These are phyloP conservation scores for Hortiboletus rubellus DNA, from an alignment of 1,284 basidiomycete species.

Conservation along the genomic window DNA sequence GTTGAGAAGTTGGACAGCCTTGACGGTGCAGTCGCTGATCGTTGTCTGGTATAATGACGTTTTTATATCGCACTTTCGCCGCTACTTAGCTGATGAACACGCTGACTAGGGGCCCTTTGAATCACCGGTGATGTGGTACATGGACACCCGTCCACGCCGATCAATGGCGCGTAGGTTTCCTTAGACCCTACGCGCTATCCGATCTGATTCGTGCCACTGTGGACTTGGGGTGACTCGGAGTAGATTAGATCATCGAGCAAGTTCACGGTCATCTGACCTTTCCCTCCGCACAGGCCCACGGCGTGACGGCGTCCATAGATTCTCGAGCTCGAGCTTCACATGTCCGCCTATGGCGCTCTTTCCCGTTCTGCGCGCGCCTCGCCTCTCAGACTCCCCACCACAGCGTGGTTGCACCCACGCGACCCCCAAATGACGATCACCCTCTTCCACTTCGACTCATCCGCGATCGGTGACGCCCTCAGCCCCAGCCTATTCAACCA, in stretches of 20 bases:
- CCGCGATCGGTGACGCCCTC: constrained; percentile 39
- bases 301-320: too few species aligned
- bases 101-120: too few species aligned
- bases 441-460: constrained; percentile 64
- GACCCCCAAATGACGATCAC: constrained; percentile 35
- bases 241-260: too few species aligned
- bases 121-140: too few species aligned
- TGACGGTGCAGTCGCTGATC: background rate
- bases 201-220: too few species aligned
- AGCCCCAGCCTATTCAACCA: constrained; percentile 54
- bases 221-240: too few species aligned
- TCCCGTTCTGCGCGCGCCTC: constrained; percentile 25
- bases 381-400: constrained; percentile 39
- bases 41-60: too few species aligned
- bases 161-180: too few species aligned
- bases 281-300: too few species aligned
- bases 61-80: background rate
- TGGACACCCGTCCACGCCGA: too few species aligned
- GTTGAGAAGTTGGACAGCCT: background rate
- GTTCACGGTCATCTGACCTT: too few species aligned
- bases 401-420: constrained; percentile 31
- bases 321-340: background rate
- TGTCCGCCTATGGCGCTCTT: constrained; percentile 50
- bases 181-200: too few species aligned
- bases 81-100: background rate